Evolutionary conservation across 1,139 yeast genomes (phyloP).

Genomic region (Yamadazyma atlantica): DNA sequence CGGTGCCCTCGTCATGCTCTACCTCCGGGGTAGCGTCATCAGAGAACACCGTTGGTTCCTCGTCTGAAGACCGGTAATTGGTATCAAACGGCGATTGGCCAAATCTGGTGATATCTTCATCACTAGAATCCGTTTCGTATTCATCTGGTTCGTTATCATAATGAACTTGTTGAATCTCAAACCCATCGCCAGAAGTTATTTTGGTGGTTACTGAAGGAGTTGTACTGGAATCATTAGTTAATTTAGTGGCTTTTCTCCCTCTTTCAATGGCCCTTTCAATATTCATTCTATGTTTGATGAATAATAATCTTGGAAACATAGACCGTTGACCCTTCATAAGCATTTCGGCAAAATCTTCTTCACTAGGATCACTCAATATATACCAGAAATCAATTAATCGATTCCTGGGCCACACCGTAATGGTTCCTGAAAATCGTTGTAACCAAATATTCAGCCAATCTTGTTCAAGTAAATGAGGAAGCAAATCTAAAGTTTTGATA

Average conservation of each 20-base stretch:
- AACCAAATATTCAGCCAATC: constrained; percentile 82
- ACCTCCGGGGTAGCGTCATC: too few species aligned
- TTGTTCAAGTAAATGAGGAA: constrained; percentile 70
- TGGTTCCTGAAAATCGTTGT: constrained; percentile 72
- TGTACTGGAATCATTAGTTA: constrained; percentile 9
- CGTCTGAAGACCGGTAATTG: constrained; percentile 6
- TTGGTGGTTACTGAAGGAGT: neutral
- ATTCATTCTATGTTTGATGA: constrained; percentile 60
- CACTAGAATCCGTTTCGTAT: constrained; percentile 20
- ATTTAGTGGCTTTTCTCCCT: constrained; percentile 36
- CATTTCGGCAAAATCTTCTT: constrained; percentile 54
- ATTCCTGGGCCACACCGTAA: constrained; percentile 76
- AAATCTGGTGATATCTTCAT: constrained; percentile 14
- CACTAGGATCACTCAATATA: constrained; percentile 68
- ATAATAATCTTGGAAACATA: constrained; percentile 64
- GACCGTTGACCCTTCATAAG: constrained; percentile 64
- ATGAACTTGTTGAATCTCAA: constrained; percentile 7
- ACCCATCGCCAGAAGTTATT: constrained; percentile 10
- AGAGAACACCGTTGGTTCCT: too few species aligned
- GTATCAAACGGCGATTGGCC: constrained; percentile 13
- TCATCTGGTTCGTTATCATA: constrained; percentile 18
- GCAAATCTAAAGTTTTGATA: constrained; percentile 60
- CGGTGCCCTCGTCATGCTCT: neutral
- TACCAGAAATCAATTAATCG: constrained; percentile 58
- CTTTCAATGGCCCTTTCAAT: constrained; percentile 65